Evolutionary conservation across 2,329 filamentous ascomycete genomes (phyloP).

Genomic region (Tolypocladium album): DNA sequence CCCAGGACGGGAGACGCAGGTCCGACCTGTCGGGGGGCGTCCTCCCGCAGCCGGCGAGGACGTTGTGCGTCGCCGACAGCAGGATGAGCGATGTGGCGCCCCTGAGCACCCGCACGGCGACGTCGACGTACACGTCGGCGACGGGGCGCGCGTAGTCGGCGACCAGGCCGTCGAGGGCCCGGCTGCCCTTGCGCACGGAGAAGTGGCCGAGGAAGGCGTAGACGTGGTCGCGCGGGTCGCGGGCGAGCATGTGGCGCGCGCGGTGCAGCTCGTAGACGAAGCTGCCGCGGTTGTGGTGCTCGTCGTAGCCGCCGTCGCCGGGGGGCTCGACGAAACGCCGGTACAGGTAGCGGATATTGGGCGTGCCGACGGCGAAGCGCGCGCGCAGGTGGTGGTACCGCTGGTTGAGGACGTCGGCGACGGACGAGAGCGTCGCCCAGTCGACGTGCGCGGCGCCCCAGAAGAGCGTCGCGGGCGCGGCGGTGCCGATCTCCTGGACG

Average conservation of each 20-base stretch:
- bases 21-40: background rate
- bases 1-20: slow-evolving; percentile 21
- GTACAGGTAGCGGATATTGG: slow-evolving; percentile 21
- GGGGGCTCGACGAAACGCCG: slow-evolving; percentile 20
- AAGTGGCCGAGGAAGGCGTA: slow-evolving; percentile 26
- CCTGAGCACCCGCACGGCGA: slow-evolving; percentile 17
- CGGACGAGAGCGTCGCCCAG: slow-evolving; percentile 20
- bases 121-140: slow-evolving; percentile 21
- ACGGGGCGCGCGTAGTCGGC: slow-evolving; percentile 18
- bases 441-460: slow-evolving; percentile 21
- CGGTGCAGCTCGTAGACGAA: slow-evolving; percentile 26
- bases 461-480: slow-evolving; percentile 19
- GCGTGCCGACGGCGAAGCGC: slow-evolving; percentile 18
- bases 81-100: slow-evolving; percentile 17
- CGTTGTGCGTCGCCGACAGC: slow-evolving; percentile 16
- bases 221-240: slow-evolving; percentile 22
- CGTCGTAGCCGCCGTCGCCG: slow-evolving; percentile 11
- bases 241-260: slow-evolving; percentile 19
- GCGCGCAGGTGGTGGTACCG: slow-evolving; percentile 20
- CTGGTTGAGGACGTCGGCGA: slow-evolving; percentile 19
- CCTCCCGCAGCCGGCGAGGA: background rate
- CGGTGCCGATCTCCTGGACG: slow-evolving; percentile 25
- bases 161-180: slow-evolving; percentile 11
- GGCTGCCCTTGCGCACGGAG: slow-evolving; percentile 13
- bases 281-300: slow-evolving; percentile 18